Evolutionary conservation across 2,329 filamentous ascomycete genomes (phyloP).

Genomic region (Penicillium sp.): DNA sequence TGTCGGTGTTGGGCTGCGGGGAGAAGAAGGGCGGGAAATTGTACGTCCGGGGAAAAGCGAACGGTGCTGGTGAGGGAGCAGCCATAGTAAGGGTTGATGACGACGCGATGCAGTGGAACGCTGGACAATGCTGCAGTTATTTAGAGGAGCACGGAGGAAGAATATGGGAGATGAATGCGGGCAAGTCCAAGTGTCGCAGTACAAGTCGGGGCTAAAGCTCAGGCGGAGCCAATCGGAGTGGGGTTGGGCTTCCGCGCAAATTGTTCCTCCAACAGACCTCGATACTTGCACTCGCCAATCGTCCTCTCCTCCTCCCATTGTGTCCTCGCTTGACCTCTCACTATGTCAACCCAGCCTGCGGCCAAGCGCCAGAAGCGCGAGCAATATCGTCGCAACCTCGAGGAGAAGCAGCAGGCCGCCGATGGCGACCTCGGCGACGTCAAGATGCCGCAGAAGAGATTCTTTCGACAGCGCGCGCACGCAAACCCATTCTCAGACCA

Average conservation of each 20-base stretch:
- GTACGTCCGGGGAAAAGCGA: conserved; percentile 43
- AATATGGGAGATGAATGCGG: too few species aligned
- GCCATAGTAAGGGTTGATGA: conserved; percentile 9
- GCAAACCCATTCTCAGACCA: conserved; percentile 98
- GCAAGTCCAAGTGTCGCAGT: too few species aligned
- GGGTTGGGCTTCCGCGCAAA: conserved; percentile 2
- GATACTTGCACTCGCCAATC: too few species aligned
- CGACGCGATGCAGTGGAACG: background rate
- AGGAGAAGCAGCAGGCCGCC: conserved; percentile 19
- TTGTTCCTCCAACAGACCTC: too few species aligned
- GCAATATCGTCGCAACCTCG: conserved; percentile 53
- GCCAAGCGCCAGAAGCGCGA: conserved; percentile 65
- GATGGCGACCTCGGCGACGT: conserved; percentile 45
- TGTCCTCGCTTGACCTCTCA: too few species aligned
- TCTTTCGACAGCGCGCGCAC: conserved; percentile 93
- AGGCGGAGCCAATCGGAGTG: conserved; percentile 5
- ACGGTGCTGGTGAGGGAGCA: conserved; percentile 24
- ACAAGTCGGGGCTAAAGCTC: too few species aligned
- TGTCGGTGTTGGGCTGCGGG: conserved; percentile 47
- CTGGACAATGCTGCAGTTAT: background rate
- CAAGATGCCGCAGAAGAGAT: conserved; percentile 84
- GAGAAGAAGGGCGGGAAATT: conserved; percentile 56
- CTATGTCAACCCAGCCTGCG: conserved; percentile 32
- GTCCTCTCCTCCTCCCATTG: too few species aligned
- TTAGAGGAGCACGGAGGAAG: conserved; percentile 7